Conservation (phyloP, 2,329 filamentous ascomycete genomes). For the Gnomoniopsis smithogilvyi region DNA sequence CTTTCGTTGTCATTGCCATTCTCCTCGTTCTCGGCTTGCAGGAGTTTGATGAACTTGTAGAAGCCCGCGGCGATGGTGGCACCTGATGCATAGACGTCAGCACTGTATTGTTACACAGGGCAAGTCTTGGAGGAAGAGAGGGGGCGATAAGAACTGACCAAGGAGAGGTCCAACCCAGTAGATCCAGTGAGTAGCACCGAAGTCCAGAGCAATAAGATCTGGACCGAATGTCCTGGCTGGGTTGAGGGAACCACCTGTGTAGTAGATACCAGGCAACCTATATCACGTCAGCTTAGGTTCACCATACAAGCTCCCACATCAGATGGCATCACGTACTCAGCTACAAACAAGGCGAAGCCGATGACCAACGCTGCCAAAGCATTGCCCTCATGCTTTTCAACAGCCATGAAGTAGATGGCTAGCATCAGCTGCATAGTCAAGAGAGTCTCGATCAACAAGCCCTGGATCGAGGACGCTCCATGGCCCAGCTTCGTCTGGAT, state of each 20-base stretch:
- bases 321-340: constrained; percentile 1
- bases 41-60: constrained; percentile 44
- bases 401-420: constrained; percentile 54
- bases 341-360: constrained; percentile 5
- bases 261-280: constrained; percentile 33
- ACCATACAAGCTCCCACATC: background rate
- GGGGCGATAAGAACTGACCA: constrained; percentile 42
- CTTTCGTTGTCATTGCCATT: constrained; percentile 8
- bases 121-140: background rate
- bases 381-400: constrained; percentile 59
- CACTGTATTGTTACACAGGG: too few relatives aligned
- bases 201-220: constrained; percentile 35
- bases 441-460: constrained; percentile 52
- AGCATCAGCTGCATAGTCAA: constrained; percentile 49
- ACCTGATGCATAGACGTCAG: background rate
- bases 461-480: constrained; percentile 39
- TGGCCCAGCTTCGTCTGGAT: constrained; percentile 43
- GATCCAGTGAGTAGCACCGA: constrained; percentile 45
- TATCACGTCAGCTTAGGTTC: constrained; percentile 1
- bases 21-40: constrained; percentile 29
- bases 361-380: constrained; percentile 28
- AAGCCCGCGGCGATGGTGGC: constrained; percentile 25
- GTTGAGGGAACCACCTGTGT: constrained; percentile 45
- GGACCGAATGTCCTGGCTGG: constrained; percentile 47
- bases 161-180: constrained; percentile 49